Evolutionary conservation across 805 yeast species (phyloP), one percentile per base, ranked within the genome.

Genomic region (Lipomyces oligophaga): DNA sequence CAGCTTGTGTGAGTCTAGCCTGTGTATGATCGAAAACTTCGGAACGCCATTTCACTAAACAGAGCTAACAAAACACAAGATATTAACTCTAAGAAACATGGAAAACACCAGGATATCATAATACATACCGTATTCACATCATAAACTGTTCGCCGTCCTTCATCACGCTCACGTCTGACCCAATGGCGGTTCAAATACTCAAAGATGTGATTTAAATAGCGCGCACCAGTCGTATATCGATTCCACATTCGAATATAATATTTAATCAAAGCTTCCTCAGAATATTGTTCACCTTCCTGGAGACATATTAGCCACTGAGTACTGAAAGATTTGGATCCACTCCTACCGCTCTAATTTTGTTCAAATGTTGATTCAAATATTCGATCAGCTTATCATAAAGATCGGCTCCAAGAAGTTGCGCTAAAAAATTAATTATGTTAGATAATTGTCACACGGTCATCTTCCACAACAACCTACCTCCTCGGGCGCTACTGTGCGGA

Each of bases 131-230:
- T 87, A 63, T 88, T 82, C 19, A 94, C 94, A 66, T 93, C 98
- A 65, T 80, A 87, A 37, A 93, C 81, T 60, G 86, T 88, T 54
- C 88, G 76, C 60, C 86, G 79, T 15, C 97, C 97, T 63, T 90
- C 97, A 34, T 87, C 83, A 61, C 97, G 77, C 67, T 90, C 97
- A 62, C 94, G 89, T 58, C 84, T 85, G 35, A 94, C 96, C 98
- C 98, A 93, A 67, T 90, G 93, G 52, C 97, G 77, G 67, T 93
- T 93, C 77, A 93, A 80, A 67, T 93, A 93, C 64, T 90, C 96
- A 61, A 93, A 85, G 4, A 94, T 89, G 63, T 94, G 93, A 65
- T 87, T 88, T 64, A 93, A 69, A 66, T 86, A 85, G 13, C 88
- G 84, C 1, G 97, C 95, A 22, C 97, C 97, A 43, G 86, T 80